Evolutionary conservation across 2,329 filamentous ascomycete species (phyloP).

Genomic region (Fusarium floridanum): DNA sequence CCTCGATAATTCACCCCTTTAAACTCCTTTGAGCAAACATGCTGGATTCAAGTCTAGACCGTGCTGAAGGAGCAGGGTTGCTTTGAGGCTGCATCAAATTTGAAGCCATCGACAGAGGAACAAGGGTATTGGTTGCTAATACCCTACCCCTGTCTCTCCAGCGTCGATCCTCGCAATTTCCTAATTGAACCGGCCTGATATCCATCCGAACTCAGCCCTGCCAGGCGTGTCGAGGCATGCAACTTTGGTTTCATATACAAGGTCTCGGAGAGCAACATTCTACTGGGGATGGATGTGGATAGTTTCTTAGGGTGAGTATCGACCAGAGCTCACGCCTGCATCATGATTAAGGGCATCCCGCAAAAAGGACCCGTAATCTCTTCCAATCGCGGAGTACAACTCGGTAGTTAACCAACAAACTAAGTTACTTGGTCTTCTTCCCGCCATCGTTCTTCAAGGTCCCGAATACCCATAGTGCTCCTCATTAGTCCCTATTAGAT

Average conservation of each 20-base stretch:
- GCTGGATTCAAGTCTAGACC: not conserved
- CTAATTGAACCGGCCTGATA: conserved; percentile 4
- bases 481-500: not conserved
- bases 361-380: not conserved
- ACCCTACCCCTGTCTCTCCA: not conserved
- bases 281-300: not conserved
- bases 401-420: not conserved
- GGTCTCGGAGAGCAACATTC: not conserved
- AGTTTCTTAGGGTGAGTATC: not conserved
- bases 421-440: not conserved
- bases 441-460: not conserved
- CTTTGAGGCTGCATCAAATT: conserved; percentile 4
- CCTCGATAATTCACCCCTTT: not conserved
- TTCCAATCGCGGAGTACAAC: not conserved
- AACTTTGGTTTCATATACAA: not conserved
- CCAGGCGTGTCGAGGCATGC: not conserved
- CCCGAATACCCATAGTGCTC: not conserved
- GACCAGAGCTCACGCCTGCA: not conserved
- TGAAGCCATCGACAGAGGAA: conserved; percentile 5
- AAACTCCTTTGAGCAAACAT: not conserved
- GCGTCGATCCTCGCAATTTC: conserved; percentile 10
- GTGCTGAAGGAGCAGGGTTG: not conserved
- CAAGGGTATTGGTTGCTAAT: conserved; percentile 10
- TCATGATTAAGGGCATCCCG: not conserved
- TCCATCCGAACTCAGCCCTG: conserved; percentile 13